Conservation (phyloP, 371 early-diverging fungal species). For the Modicella reniformis region DNA sequence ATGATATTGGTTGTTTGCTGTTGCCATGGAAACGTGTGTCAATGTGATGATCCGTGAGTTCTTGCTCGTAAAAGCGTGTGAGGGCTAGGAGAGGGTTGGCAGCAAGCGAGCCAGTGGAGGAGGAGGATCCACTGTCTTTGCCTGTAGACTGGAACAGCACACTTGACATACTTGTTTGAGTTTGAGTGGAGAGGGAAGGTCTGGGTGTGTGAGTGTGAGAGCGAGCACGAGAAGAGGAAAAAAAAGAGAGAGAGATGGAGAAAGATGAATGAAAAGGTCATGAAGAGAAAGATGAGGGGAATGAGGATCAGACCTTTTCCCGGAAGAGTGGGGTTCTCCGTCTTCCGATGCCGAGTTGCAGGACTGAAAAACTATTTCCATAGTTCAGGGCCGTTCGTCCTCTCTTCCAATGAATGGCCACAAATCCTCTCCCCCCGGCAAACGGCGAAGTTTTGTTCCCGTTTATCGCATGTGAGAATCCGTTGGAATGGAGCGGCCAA, state of each 20-base stretch:
- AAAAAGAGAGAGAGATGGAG: too few species aligned
- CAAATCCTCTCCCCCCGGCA: neutral
- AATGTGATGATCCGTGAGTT: constrained; percentile 29
- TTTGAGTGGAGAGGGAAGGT: neutral
- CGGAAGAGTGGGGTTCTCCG: neutral
- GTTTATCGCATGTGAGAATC: constrained; percentile 10
- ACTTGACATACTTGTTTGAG: constrained; percentile 27
- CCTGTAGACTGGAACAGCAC: constrained; percentile 30
- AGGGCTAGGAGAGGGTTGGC: constrained; percentile 44
- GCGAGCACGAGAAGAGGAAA: neutral
- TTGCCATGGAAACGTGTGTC: constrained; percentile 18
- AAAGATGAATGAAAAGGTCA: neutral
- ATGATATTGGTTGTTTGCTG: constrained; percentile 1
- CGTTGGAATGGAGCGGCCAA: too few species aligned
- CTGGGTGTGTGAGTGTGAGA: neutral
- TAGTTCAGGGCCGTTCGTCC: neutral
- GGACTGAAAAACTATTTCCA: neutral
- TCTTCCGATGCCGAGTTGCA: neutral
- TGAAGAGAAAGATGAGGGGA: neutral
- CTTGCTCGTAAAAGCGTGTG: constrained; percentile 50
- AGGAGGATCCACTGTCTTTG: constrained; percentile 12
- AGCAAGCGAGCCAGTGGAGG: constrained; percentile 32
- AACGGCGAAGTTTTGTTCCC: constrained; percentile 9
- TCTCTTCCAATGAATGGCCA: neutral
- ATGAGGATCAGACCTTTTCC: constrained; percentile 3